These are phyloP conservation scores for Vanilla planifolia DNA, from an alignment of 106 monocot species.

Conservation along the genomic window DNA sequence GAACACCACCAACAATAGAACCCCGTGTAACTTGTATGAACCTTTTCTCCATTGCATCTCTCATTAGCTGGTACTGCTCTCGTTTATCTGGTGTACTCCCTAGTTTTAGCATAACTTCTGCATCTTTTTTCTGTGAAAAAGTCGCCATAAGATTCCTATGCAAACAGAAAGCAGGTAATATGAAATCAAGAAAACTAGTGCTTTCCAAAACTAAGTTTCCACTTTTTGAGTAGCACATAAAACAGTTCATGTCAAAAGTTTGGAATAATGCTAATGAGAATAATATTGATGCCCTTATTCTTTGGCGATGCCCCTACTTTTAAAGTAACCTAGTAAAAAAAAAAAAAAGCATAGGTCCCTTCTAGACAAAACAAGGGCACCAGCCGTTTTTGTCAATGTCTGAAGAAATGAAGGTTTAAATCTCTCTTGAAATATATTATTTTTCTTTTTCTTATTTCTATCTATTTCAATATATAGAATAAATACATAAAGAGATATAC, in stretches of 20 bases:
- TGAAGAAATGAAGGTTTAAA: too few species aligned
- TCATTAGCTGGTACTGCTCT: constrained; percentile 94
- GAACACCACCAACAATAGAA: constrained; percentile 85
- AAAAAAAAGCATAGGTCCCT: too few species aligned
- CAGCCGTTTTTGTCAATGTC: too few species aligned
- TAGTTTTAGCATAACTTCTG: constrained; percentile 94
- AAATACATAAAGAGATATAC: too few species aligned
- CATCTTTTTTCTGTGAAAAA: constrained; percentile 88
- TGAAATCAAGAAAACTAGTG: not conserved
- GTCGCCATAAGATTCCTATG: not conserved
- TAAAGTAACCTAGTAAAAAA: too few species aligned
- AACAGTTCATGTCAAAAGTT: not conserved
- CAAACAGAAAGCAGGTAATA: not conserved
- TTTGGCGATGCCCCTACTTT: too few species aligned
- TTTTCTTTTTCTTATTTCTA: too few species aligned
- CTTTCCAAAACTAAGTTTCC: not conserved
- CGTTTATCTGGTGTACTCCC: constrained; percentile 93
- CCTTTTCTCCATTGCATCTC: constrained; percentile 99
- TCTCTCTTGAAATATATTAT: too few species aligned
- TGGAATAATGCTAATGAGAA: not conserved
- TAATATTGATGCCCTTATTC: too few species aligned
- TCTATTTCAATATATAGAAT: too few species aligned
- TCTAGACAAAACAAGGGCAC: too few species aligned
- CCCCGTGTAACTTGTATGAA: constrained; percentile 75
- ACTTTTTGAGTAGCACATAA: not conserved